Evolutionary conservation across 2,329 filamentous ascomycete species (phyloP).

Genomic region (Neonectria faginata): DNA sequence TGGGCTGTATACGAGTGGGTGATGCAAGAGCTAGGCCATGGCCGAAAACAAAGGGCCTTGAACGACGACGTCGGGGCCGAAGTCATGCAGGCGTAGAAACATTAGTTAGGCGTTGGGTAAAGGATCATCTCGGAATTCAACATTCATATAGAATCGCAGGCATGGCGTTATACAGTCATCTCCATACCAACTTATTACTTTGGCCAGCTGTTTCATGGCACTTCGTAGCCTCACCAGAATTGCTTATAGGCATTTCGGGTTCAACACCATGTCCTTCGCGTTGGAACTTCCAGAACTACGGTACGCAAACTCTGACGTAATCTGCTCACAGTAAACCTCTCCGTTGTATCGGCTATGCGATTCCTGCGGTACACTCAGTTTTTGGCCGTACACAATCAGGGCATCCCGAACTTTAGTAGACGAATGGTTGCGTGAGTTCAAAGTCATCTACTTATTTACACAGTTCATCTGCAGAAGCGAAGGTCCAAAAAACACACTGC

Average conservation of each 20-base stretch:
- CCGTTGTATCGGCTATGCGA: background rate
- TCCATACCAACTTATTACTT: background rate
- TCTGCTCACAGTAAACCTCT: background rate
- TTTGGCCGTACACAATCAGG: background rate
- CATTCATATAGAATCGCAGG: background rate
- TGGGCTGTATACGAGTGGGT: conserved; percentile 94
- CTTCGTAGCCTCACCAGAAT: background rate
- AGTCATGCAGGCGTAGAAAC: conserved; percentile 13
- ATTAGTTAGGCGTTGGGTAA: background rate
- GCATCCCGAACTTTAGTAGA: background rate
- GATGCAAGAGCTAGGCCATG: conserved; percentile 68
- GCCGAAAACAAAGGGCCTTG: conserved; percentile 31
- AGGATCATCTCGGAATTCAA: background rate
- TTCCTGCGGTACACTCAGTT: background rate
- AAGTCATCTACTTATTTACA: background rate
- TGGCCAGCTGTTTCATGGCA: background rate
- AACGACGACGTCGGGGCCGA: conserved; percentile 10
- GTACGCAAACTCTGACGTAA: too few relatives aligned
- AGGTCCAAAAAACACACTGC: conserved; percentile 7
- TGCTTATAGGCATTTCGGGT: background rate
- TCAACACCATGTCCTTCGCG: background rate
- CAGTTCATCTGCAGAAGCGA: background rate
- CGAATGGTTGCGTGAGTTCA: background rate
- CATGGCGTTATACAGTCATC: background rate
- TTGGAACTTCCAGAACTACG: too few relatives aligned